Conservation (phyloP, 805 yeast species). For the Komagataella kurtzmanii region DNA sequence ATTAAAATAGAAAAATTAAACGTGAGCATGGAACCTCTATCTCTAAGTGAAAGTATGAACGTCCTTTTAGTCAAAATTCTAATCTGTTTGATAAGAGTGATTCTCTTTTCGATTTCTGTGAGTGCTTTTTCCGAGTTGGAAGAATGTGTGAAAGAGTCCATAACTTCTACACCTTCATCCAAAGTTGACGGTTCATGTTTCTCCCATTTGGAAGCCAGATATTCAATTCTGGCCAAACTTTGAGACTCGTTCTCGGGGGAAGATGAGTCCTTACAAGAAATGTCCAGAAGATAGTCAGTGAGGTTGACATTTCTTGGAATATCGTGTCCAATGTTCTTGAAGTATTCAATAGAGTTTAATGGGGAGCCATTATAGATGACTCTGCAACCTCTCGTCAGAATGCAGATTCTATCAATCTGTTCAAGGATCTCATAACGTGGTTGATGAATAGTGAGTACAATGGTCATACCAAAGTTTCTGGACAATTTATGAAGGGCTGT, state of each 20-base stretch:
- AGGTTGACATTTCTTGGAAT: constrained; percentile 7
- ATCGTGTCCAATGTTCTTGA: constrained; percentile 3
- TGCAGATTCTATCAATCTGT: constrained; percentile 45
- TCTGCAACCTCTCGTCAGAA: constrained; percentile 47
- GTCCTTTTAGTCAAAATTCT: constrained; percentile 21
- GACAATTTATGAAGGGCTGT: constrained; percentile 40
- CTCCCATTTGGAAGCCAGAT: constrained; percentile 17
- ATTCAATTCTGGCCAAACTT: constrained; percentile 14
- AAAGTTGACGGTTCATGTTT: constrained; percentile 1
- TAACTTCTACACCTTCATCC: background rate
- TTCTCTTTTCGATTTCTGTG: background rate
- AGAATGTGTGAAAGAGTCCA: background rate
- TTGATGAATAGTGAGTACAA: constrained; percentile 60
- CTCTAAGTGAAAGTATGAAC: constrained; percentile 20
- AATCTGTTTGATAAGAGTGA: constrained; percentile 3
- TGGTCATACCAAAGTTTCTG: constrained; percentile 40
- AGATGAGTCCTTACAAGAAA: constrained; percentile 22
- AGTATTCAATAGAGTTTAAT: constrained; percentile 3
- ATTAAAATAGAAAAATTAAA: constrained; percentile 20
- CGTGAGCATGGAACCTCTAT: constrained; percentile 17
- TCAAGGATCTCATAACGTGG: constrained; percentile 59
- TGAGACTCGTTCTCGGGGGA: constrained; percentile 13
- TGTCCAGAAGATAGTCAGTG: constrained; percentile 21
- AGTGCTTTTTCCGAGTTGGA: constrained; percentile 12
- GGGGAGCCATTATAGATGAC: constrained; percentile 8